Evolutionary conservation across 2,329 filamentous ascomycete genomes (phyloP), one percentile per base, ranked within the genome.

Genomic region (Cadophora luteo-olivacea): DNA sequence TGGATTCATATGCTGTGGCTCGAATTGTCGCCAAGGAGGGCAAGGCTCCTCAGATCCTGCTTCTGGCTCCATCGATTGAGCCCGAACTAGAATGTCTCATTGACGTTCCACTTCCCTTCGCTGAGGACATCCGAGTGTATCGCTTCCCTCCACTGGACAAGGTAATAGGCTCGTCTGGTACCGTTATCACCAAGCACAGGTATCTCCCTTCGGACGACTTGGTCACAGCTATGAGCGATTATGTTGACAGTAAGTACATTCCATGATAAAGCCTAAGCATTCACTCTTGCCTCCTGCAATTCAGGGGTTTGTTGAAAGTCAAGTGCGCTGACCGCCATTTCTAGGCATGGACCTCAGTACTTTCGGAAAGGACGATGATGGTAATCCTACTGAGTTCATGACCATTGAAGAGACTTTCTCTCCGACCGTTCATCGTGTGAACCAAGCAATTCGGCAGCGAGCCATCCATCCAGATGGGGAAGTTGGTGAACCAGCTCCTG

Each of bases 91-190:
- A 97, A 78, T 95, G 92, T 74, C 84, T 99, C 1, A 89, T 97
- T 71, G 96, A 99, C 77, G 86, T 97, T 0, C 93, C 96, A 45
- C 84, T 98, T 6, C 96, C 96, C 0, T 99, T 97, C 76, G 91
- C 93, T 2, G 96, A 99, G 82, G 96, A 99, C 77, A 85, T 97
- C 60, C 88, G 96, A 45, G 86, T 86, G n/a, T 98, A 97, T 78
- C 91, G 90, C 68, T 99, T 99, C 73, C 94, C 96, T 6, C 93
- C 95, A 0, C 82, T 99, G 12, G 94, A 97, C 77, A 91, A 88
- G 70, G 91, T 98, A 33, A 82, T 97, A 69, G 97, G 94, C 0
- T 86, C 97, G n/a, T 93, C 90, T 12, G 95, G 95, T 0, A 92
- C 92, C 72, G 86, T 87, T 9, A 82, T 97, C 61, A 92, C 87